These are phyloP conservation scores for Hypoxylon fuscum DNA, from an alignment of 495 filamentous ascomycete genomes.

Conservation along the genomic window DNA sequence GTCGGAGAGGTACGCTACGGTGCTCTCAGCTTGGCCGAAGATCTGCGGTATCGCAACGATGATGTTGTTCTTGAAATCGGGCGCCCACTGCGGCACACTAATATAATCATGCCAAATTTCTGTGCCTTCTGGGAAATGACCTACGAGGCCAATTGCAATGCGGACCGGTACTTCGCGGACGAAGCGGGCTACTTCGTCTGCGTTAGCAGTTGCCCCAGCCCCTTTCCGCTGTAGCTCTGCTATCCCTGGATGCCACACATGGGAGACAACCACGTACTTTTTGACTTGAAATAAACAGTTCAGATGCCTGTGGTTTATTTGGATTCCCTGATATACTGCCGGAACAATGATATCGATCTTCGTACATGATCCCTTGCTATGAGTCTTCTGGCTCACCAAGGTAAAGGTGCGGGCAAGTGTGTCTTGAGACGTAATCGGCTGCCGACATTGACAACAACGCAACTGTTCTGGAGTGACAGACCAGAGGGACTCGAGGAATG, in stretches of 20 bases:
- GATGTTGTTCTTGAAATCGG: not conserved
- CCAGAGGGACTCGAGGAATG: slow-evolving; percentile 1
- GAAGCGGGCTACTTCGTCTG: slow-evolving; percentile 1
- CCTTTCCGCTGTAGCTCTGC: not conserved
- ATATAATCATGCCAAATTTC: not conserved
- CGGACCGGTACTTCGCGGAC: slow-evolving; percentile 3
- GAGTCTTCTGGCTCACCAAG: not conserved
- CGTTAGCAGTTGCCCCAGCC: not conserved
- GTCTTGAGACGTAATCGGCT: not conserved
- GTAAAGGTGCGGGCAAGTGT: not conserved
- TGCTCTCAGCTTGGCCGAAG: not conserved
- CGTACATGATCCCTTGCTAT: not conserved
- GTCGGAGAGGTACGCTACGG: not conserved
- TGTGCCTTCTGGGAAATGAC: not conserved
- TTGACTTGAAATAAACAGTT: not conserved
- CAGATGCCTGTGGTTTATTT: not conserved
- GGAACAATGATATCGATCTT: not conserved
- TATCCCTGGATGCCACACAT: not conserved
- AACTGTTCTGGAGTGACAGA: not conserved
- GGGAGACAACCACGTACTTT: not conserved
- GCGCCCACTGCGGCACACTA: not conserved
- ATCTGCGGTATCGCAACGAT: not conserved
- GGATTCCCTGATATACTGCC: not conserved
- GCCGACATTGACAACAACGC: not conserved
- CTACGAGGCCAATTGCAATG: not conserved